These are phyloP conservation scores for Tripterygium wilfordii DNA, from an alignment of 177 flowering plant species.

Conservation along the genomic window DNA sequence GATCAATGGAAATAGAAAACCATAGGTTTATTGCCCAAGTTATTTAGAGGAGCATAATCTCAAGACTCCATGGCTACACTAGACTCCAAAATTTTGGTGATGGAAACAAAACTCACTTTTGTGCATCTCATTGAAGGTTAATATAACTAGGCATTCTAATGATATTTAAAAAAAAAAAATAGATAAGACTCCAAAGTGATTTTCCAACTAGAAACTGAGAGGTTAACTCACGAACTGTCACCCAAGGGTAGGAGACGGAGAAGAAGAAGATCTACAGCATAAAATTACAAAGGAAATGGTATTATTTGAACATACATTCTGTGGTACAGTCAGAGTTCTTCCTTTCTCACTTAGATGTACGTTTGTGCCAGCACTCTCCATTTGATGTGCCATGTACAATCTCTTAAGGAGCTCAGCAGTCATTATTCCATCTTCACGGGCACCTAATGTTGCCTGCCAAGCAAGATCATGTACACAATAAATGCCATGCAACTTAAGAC, in stretches of 20 bases:
- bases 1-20: too few relatives aligned
- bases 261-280: neutral
- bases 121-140: neutral
- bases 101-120: too few relatives aligned
- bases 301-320: constrained; percentile 25
- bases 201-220: too few relatives aligned
- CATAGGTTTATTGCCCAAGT: too few relatives aligned
- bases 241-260: too few relatives aligned
- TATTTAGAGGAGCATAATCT: too few relatives aligned
- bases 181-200: too few relatives aligned
- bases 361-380: constrained; percentile 11
- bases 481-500: neutral
- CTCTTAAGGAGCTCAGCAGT: constrained; percentile 66
- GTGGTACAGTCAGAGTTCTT: constrained; percentile 8
- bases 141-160: too few relatives aligned
- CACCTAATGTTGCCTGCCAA: constrained; percentile 59
- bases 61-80: too few relatives aligned
- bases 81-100: too few relatives aligned
- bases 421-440: constrained; percentile 81
- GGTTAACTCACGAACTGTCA: too few relatives aligned
- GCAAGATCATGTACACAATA: constrained; percentile 11
- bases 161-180: too few relatives aligned
- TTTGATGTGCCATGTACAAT: constrained; percentile 25
- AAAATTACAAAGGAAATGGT: neutral
- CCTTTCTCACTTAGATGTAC: constrained; percentile 11